These are phyloP conservation scores for Dunaliella sp. DNA, from an alignment of 139 green algal genomes.

Conservation along the genomic window DNA sequence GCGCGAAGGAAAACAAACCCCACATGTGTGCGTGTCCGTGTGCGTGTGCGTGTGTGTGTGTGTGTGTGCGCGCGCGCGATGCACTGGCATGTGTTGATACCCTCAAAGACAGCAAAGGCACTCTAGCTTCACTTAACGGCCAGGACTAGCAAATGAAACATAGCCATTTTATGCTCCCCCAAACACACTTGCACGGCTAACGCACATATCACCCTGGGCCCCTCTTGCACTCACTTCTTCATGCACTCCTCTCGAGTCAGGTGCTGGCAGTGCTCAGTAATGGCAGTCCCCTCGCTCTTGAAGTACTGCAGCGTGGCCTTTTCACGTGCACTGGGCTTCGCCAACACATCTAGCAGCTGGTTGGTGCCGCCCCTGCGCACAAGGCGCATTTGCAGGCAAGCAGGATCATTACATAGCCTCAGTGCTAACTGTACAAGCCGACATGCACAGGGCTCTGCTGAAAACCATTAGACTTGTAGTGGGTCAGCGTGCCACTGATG, in stretches of 20 bases:
- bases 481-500: not conserved
- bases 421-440: not conserved
- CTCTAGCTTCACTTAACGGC: not conserved
- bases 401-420: not conserved
- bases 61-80: not conserved
- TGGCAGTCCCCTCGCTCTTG: conserved; percentile 61
- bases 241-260: conserved; percentile 82
- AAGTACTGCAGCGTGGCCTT: conserved; percentile 63
- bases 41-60: not conserved
- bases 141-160: not conserved
- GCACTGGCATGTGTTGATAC: not conserved
- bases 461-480: not conserved
- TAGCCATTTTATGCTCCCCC: not conserved
- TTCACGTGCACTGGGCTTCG: conserved; percentile 69
- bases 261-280: conserved; percentile 71
- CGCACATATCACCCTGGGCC: not conserved
- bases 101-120: not conserved
- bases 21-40: not conserved
- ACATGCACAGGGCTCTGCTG: not conserved
- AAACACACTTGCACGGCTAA: not conserved
- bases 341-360: conserved; percentile 72
- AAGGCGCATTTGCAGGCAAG: not conserved
- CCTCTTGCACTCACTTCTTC: not conserved
- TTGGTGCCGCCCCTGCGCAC: conserved; percentile 16
- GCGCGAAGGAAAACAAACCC: too few relatives aligned